Percentiles rank a stretch among this genome's conserved stretches.
Evolutionary conservation across 257 asterid genomes (phyloP).

Genomic region (Schizonepeta tenuifolia): DNA sequence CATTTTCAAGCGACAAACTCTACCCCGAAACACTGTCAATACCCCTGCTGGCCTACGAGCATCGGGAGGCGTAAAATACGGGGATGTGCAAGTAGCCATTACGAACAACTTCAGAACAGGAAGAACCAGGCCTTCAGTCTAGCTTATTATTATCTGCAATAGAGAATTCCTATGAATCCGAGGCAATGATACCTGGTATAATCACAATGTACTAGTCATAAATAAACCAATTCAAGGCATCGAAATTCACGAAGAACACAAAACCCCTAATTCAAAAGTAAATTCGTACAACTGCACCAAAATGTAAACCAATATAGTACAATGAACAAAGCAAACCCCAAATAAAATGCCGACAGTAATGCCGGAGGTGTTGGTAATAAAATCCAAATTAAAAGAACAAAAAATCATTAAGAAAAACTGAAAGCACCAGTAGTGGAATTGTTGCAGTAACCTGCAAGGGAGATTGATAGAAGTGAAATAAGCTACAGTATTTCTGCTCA

Average conservation of each 20-base stretch:
- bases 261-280: constrained; percentile 13
- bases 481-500: constrained; percentile 27
- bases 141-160: constrained; percentile 38
- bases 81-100: constrained; percentile 69
- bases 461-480: neutral
- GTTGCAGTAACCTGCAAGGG: constrained; percentile 15
- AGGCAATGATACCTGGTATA: neutral
- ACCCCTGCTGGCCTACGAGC: constrained; percentile 52
- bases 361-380: neutral
- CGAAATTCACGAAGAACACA: neutral
- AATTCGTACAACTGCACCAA: constrained; percentile 2
- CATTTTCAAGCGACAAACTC: constrained; percentile 55
- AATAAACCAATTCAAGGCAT: constrained; percentile 8
- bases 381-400: neutral
- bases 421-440: neutral
- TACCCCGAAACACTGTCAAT: constrained; percentile 52
- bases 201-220: neutral
- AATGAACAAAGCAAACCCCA: constrained; percentile 14
- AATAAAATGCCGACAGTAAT: constrained; percentile 10
- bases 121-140: constrained; percentile 2
- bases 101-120: constrained; percentile 30
- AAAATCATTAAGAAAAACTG: neutral
- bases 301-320: constrained; percentile 15
- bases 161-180: neutral
- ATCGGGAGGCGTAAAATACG: constrained; percentile 62